Evolutionary conservation across 495 filamentous ascomycete species (phyloP).

Genomic region (Neurospora sp.): DNA sequence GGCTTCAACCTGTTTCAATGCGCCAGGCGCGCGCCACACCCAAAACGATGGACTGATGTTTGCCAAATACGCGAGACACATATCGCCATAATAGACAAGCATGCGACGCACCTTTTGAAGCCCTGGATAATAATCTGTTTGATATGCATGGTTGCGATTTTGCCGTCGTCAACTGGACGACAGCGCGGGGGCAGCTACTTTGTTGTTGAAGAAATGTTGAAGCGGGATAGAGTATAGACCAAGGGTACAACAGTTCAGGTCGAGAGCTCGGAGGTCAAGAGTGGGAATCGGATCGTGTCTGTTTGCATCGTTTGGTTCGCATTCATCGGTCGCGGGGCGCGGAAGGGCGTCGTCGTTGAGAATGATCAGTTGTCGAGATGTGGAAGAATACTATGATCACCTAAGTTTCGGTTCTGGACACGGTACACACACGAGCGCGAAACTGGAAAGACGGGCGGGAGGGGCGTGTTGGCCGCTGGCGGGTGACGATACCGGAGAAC

Average conservation of each 20-base stretch:
- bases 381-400: not conserved
- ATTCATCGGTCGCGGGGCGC: not conserved
- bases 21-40: not conserved
- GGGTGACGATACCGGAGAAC: not conserved
- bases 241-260: not conserved
- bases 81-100: not conserved
- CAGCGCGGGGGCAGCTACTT: slow-evolving; percentile 6
- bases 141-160: slow-evolving; percentile 72
- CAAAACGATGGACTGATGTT: not conserved
- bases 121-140: slow-evolving; percentile 99
- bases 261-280: not conserved
- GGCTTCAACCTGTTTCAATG: not conserved
- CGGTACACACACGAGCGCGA: not conserved
- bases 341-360: not conserved
- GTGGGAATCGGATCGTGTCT: not conserved
- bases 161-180: slow-evolving; percentile 22
- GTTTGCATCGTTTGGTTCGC: not conserved
- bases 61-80: not conserved
- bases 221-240: not conserved
- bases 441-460: not conserved
- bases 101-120: slow-evolving; percentile 77
- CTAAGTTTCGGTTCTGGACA: not conserved
- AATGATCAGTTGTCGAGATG: not conserved
- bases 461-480: not conserved
- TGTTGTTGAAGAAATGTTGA: not conserved